Percentiles rank a stretch among this genome's conserved stretches.
phyloP scores from a whole-genome alignment of 805 yeast species.

The Allodekkera sacchari region DNA sequence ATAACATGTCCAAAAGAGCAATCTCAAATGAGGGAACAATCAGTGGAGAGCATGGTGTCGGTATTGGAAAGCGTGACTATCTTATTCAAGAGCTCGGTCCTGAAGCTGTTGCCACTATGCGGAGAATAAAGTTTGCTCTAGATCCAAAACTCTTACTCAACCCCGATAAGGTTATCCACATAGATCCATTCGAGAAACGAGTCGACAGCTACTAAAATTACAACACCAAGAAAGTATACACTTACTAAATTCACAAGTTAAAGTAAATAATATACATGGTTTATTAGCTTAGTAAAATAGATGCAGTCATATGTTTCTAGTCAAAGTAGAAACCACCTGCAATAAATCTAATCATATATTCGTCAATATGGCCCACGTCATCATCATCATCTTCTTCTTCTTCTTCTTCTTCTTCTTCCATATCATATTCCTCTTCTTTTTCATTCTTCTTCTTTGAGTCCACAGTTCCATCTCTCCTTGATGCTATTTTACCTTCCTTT shows the following conservation, averaged over 20 bases:
- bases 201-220: conserved; percentile 5
- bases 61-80: conserved; percentile 65
- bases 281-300: neutral
- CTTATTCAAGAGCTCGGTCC: conserved; percentile 56
- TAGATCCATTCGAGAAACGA: conserved; percentile 38
- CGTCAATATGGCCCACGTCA: conserved; percentile 80
- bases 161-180: conserved; percentile 69
- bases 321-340: conserved; percentile 70
- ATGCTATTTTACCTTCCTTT: no score
- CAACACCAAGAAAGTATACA: neutral
- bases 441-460: conserved; percentile 6
- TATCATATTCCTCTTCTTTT: conserved; percentile 10
- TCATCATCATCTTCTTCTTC: conserved; percentile 45
- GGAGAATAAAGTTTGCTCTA: conserved; percentile 57
- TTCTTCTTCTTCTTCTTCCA: conserved; percentile 17
- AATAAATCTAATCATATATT: conserved; percentile 88
- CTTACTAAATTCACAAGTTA: neutral
- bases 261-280: neutral
- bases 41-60: conserved; percentile 82
- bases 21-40: conserved; percentile 69
- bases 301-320: neutral
- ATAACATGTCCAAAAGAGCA: conserved; percentile 56
- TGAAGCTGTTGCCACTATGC: conserved; percentile 60
- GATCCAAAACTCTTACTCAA: conserved; percentile 68
- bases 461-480: no score